These are phyloP conservation scores for Plasmodium adleri DNA, from an alignment of 169 alveolate genomes.

Conservation along the genomic window DNA sequence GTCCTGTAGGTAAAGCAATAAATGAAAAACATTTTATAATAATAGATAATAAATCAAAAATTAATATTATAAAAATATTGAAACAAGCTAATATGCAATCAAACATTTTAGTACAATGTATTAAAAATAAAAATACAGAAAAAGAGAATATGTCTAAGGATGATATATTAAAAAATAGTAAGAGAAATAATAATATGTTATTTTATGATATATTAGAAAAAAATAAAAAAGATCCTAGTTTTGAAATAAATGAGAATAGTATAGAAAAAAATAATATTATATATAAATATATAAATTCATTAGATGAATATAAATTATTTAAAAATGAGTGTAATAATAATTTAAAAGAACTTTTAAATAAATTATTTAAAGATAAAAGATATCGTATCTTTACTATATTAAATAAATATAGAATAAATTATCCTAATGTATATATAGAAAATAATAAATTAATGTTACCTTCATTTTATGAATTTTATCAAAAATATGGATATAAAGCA, in stretches of 20 bases:
- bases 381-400: constrained; percentile 66
- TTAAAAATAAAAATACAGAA: constrained; percentile 6
- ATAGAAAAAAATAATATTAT: constrained; percentile 1
- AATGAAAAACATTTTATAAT: constrained; percentile 68
- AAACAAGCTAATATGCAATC: constrained; percentile 20
- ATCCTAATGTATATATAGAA: constrained; percentile 72
- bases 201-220: not conserved
- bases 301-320: constrained; percentile 12
- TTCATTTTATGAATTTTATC: constrained; percentile 53
- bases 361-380: constrained; percentile 44
- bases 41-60: constrained; percentile 71
- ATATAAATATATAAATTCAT: not conserved
- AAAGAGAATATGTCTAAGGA: not conserved
- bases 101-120: constrained; percentile 18
- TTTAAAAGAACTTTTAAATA: constrained; percentile 47
- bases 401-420: constrained; percentile 53
- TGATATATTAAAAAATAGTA: not conserved
- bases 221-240: not conserved
- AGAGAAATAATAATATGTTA: not conserved
- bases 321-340: constrained; percentile 45
- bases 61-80: constrained; percentile 52
- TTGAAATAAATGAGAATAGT: not conserved
- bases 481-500: constrained; percentile 50
- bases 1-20: constrained; percentile 75
- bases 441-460: constrained; percentile 45